Percentiles rank a stretch among this genome's conserved stretches.
Evolutionary conservation across 1,284 basidiomycete species (phyloP).

Genomic region (Cryptococcus sp.): DNA sequence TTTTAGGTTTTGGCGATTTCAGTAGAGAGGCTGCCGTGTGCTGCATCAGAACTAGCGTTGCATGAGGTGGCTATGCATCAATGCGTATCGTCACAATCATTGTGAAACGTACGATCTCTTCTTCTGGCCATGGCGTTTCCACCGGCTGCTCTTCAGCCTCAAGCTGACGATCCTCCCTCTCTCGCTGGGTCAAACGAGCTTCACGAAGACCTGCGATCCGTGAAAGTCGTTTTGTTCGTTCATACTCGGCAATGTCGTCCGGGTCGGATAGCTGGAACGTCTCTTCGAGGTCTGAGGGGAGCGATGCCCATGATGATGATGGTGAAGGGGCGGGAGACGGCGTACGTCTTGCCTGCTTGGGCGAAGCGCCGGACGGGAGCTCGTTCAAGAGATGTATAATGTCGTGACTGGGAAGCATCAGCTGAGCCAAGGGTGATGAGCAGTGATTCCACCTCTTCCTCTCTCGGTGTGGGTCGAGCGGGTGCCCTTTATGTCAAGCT

Average conservation of each 20-base stretch:
- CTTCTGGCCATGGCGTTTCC: slow-evolving; percentile 55
- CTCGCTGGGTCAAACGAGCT: slow-evolving; percentile 57
- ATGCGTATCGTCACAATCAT: neutral
- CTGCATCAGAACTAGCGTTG: slow-evolving; percentile 63
- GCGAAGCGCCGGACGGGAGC: slow-evolving; percentile 10
- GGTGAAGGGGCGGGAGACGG: slow-evolving; percentile 9
- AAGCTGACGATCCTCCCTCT: slow-evolving; percentile 19
- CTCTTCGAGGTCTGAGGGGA: slow-evolving; percentile 76
- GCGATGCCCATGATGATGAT: slow-evolving; percentile 29
- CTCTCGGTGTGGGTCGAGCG: too few relatives aligned
- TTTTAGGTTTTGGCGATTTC: slow-evolving; percentile 65
- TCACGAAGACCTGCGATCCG: slow-evolving; percentile 60
- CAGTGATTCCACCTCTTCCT: too few relatives aligned
- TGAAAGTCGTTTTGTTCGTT: slow-evolving; percentile 60
- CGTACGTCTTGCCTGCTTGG: slow-evolving; percentile 4
- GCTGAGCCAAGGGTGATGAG: too few relatives aligned
- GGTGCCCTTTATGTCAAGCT: too few relatives aligned
- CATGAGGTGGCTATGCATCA: slow-evolving; percentile 59
- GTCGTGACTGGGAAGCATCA: slow-evolving; percentile 78
- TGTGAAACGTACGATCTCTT: slow-evolving; percentile 47
- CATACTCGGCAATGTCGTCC: slow-evolving; percentile 61
- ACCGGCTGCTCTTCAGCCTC: slow-evolving; percentile 35
- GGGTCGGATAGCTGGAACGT: slow-evolving; percentile 66
- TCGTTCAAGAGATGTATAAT: slow-evolving; percentile 65
- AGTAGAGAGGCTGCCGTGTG: slow-evolving; percentile 66